Percentiles rank a stretch among this genome's conserved stretches.
These are phyloP conservation scores for Colletotrichum limetticola DNA, from an alignment of 2,329 filamentous ascomycete genomes.

Conservation along the genomic window DNA sequence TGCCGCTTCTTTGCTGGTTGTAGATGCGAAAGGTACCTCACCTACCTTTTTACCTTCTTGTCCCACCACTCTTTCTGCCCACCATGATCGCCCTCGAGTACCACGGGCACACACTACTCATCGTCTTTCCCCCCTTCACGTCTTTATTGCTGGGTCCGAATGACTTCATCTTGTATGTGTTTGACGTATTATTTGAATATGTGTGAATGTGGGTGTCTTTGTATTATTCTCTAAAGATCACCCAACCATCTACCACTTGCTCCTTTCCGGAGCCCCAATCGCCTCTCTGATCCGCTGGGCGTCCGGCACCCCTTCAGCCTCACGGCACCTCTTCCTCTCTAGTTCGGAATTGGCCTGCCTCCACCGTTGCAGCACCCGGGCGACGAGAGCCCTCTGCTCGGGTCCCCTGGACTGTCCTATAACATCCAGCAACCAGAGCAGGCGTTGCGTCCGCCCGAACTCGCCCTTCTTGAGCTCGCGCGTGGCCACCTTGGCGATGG, in stretches of 20 bases:
- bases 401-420: conserved; percentile 38
- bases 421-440: conserved; percentile 45
- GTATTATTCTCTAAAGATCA: conserved; percentile 7
- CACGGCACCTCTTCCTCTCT: neutral
- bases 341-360: conserved; percentile 24
- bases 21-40: too few relatives aligned
- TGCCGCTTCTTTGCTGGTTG: neutral
- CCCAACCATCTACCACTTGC: neutral
- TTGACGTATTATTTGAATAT: neutral
- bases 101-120: neutral
- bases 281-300: neutral
- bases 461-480: conserved; percentile 47
- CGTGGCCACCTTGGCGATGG: conserved; percentile 42
- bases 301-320: neutral
- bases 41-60: neutral
- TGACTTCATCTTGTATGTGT: conserved; percentile 1
- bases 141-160: neutral
- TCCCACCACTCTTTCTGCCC: neutral
- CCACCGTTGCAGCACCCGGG: conserved; percentile 38
- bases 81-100: neutral
- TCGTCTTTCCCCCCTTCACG: conserved; percentile 1
- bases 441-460: conserved; percentile 44
- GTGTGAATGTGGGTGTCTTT: neutral
- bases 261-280: neutral
- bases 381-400: conserved; percentile 24